Base-by-base conservation (phyloP, 495 filamentous ascomycete species). In the Pyrenula aspistea region DNA sequence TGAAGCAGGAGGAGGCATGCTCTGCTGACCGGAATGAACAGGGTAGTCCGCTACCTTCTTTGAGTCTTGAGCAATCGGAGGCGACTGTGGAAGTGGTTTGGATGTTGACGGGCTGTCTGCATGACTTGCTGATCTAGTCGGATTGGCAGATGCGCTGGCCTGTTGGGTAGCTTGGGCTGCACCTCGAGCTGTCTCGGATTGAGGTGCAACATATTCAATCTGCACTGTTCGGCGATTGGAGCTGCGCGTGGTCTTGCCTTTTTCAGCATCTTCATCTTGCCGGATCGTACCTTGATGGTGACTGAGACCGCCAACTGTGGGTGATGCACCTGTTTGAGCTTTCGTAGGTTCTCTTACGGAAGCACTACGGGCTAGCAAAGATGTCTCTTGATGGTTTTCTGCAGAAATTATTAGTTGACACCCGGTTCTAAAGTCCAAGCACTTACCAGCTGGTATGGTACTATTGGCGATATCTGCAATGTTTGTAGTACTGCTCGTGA, bases 201-300 rank as follows among this genome's bases (percentile, higher is more conserved):
- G 83, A 42, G 93, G 94, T 48, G 89, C 86, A 53, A 99, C 94
- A 73, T 99, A 99, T 72, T 99, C 93, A 12, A 97, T 89, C 70
- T 99, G 93, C 0, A 99, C 90, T 0, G 93, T 99, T 55, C 90
- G 80, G 42, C 93, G 83, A 70, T 97, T 98, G 61, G 86, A 85
- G 63, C 96, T 93, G 21, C 86, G 82, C 2, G 75, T 65, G 1
- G 78, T 71, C 69, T 89, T 86, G 10, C 76, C 75, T 61, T 83
- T 84, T 4, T 83, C 76, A 21, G 77, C 67, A 56, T 80, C 74
- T 12, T 84, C 77, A 22, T 86, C 82, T 53, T 78, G 76, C 48
- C 94, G 90, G 56, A 89, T 73, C 62, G 85, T 85, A 53, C 87
- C 87, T 60, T 88, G 83, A 63, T 90, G 89, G 60, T 83, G 83